These are phyloP conservation scores for Polytrichum commune DNA, from an alignment of 225 moss, liverwort and hornwort genomes.

Conservation along the genomic window DNA sequence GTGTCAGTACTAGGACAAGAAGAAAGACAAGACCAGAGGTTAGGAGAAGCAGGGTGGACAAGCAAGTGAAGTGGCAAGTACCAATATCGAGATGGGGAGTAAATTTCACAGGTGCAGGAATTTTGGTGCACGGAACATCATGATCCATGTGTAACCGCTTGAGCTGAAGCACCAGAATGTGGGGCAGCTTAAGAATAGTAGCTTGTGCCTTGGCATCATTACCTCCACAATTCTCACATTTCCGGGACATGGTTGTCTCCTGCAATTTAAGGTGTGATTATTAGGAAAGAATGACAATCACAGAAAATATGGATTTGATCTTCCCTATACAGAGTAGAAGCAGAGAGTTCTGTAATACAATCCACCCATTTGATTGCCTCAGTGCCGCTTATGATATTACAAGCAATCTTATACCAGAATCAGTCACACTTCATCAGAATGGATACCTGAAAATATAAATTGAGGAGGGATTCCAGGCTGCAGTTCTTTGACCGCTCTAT, in stretches of 20 bases:
- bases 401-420: too few species aligned
- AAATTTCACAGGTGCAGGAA: conserved; percentile 47
- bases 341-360: too few species aligned
- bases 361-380: too few species aligned
- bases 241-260: conserved; percentile 50
- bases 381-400: too few species aligned
- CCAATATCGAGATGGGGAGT: conserved; percentile 41
- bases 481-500: conserved; percentile 33
- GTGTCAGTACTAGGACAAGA: too few species aligned
- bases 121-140: conserved; percentile 53
- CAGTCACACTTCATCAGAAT: neutral
- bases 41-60: too few species aligned
- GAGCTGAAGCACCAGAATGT: conserved; percentile 51
- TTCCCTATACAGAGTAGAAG: too few species aligned
- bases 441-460: conserved; percentile 47
- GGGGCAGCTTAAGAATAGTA: conserved; percentile 37
- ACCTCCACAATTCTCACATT: conserved; percentile 46
- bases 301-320: too few species aligned
- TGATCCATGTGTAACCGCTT: conserved; percentile 59
- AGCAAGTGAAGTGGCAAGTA: conserved; percentile 1
- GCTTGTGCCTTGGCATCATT: conserved; percentile 41
- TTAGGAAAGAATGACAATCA: too few species aligned
- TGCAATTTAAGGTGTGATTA: conserved; percentile 8
- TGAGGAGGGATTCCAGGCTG: conserved; percentile 40
- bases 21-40: too few species aligned